Evolutionary conservation across 495 filamentous ascomycete genomes (phyloP).

Genomic region (Hypoxylon intermedium): DNA sequence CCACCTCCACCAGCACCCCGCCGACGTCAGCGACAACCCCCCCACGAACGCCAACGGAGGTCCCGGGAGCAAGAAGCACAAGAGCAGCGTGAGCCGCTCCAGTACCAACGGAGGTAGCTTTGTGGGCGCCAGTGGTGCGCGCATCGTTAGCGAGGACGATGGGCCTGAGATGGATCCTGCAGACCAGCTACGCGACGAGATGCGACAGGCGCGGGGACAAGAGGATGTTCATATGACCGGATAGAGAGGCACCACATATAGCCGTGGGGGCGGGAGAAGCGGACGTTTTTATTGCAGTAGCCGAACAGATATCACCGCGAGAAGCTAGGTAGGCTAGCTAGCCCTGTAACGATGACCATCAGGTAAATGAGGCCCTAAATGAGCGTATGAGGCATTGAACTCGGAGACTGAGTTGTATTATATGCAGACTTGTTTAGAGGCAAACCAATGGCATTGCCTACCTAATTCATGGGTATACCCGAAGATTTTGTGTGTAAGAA

Average conservation of each 20-base stretch:
- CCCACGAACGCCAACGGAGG: conserved; percentile 1
- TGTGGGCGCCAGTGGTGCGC: conserved; percentile 39
- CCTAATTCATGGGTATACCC: conserved; percentile 37
- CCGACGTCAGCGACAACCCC: conserved; percentile 1
- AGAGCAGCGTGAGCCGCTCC: conserved; percentile 36
- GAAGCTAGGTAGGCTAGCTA: too few relatives aligned
- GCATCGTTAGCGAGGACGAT: conserved; percentile 36
- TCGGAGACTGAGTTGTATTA: background rate
- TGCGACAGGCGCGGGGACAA: conserved; percentile 47
- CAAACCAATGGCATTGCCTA: conserved; percentile 11
- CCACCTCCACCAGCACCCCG: background rate
- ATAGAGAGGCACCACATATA: conserved; percentile 33
- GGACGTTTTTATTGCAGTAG: too few relatives aligned
- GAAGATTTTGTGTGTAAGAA: conserved; percentile 16
- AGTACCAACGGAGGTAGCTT: conserved; percentile 33
- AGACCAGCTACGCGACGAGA: conserved; percentile 56
- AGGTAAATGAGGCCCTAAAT: too few relatives aligned
- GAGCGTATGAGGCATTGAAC: background rate
- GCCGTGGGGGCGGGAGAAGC: background rate
- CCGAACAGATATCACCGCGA: too few relatives aligned
- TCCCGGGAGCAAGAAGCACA: conserved; percentile 38
- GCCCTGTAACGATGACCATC: too few relatives aligned
- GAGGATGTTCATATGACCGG: conserved; percentile 67
- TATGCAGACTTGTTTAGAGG: background rate
- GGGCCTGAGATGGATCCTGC: conserved; percentile 43